Base-by-base conservation (phyloP, 2,329 filamentous ascomycete genomes). In the Fusarium abutilonis region DNA sequence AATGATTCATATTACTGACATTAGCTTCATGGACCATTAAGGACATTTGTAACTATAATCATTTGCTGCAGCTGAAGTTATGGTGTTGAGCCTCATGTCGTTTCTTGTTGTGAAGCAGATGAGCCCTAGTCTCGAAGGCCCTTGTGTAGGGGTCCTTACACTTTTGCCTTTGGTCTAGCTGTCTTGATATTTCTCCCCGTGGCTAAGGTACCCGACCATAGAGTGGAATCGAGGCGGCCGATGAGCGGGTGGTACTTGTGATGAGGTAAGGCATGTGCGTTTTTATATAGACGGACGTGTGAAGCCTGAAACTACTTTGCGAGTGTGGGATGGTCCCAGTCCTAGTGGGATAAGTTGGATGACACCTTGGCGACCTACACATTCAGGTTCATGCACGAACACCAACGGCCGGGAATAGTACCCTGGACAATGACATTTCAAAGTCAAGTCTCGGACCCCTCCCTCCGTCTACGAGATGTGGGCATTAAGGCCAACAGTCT, bases 1-100 rank as follows among this genome's bases (percentile, higher is more conserved):
- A 45, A 48, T 43, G 23, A 38, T 21, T 23, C 40, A 32, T 64
- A 45, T 64, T 35, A 58, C 46, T 53, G 51, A 53, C 60, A 55
- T 52, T 49, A 58, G 39, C 38, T 42, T 13, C 36, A 34, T 45
- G 42, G 26, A 34, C n/a, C 32, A 35, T 26, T 39, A n/a, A 11
- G 40, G 17, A 45, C 39, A 21, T 55, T 45, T 42, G 51, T 54
- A 47, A 44, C 11, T 28, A 48, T 44, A 36, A 40, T 32, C 7
- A 44, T 41, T 39, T 52, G 41, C 32, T 43, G 17, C 41, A 53
- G 31, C 50, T 41, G 54, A 56, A 54, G 56, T 15, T 40, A 48
- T 51, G 54, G 48, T 36, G 50, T 43, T 36, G 40, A 54, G 35
- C 34, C 46, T 56, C 60, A 48, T 47, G 21, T 36, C 6, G 21